These are phyloP conservation scores for Eutypella sp. DNA, from an alignment of 2,329 filamentous ascomycete genomes.

Conservation along the genomic window DNA sequence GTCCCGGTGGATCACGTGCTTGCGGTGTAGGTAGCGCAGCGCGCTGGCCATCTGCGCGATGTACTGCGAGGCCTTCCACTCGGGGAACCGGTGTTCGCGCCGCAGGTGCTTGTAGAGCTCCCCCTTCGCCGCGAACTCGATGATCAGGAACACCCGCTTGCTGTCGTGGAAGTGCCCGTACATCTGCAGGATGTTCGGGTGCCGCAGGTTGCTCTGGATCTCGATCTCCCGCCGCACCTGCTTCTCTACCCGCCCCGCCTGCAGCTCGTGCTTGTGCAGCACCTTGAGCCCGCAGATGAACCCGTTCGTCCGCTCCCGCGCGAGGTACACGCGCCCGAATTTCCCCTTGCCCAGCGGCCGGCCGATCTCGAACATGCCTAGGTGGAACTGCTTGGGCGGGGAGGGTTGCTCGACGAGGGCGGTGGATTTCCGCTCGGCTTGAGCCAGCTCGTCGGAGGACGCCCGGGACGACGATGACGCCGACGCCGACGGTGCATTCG, in stretches of 20 bases:
- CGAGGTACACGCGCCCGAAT: constrained; percentile 81
- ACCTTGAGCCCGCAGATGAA: constrained; percentile 87
- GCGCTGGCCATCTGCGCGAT: constrained; percentile 89
- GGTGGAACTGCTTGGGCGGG: constrained; percentile 65
- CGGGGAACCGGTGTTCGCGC: constrained; percentile 72
- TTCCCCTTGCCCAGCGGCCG: constrained; percentile 83
- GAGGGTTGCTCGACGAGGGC: constrained; percentile 53
- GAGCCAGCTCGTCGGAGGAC: constrained; percentile 42
- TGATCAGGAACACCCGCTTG: constrained; percentile 81
- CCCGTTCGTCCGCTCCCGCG: constrained; percentile 70
- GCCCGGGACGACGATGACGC: constrained; percentile 20
- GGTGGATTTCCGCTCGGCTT: constrained; percentile 46
- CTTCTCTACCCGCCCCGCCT: constrained; percentile 74
- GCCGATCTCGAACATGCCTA: constrained; percentile 92
- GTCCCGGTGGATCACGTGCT: constrained; percentile 95
- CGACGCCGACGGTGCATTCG: constrained; percentile 33
- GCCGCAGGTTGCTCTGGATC: constrained; percentile 81
- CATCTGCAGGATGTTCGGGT: constrained; percentile 78
- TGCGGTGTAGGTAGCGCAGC: constrained; percentile 85
- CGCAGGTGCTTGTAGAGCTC: constrained; percentile 85
- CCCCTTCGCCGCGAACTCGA: constrained; percentile 81
- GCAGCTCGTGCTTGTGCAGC: constrained; percentile 76
- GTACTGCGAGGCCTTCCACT: constrained; percentile 83
- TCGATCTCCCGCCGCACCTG: constrained; percentile 85
- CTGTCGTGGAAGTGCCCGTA: constrained; percentile 87